These are phyloP conservation scores for Aspergillus sp. DNA, from an alignment of 2,329 filamentous ascomycete species.

Conservation along the genomic window DNA sequence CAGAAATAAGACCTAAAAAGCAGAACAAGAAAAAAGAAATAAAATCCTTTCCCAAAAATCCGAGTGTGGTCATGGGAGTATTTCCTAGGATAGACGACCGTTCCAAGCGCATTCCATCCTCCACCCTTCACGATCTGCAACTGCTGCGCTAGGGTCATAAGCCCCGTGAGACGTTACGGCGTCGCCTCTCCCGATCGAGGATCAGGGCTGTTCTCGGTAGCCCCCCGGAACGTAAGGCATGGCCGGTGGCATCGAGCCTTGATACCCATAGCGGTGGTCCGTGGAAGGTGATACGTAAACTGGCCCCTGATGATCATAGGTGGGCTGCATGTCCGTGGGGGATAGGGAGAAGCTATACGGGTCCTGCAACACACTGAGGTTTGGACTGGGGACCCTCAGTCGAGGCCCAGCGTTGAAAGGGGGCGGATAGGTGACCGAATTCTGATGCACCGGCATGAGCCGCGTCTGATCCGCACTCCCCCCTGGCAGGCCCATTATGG, in stretches of 20 bases:
- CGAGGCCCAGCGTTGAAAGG: slow-evolving; percentile 33
- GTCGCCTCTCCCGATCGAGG: background rate
- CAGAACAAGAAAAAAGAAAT: background rate
- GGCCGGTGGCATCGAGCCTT: slow-evolving; percentile 17
- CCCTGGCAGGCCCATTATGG: slow-evolving; percentile 16
- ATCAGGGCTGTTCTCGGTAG: slow-evolving; percentile 23
- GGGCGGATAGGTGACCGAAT: slow-evolving; percentile 36
- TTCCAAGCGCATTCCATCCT: background rate
- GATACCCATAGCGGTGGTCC: slow-evolving; percentile 22
- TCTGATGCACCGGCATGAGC: slow-evolving; percentile 31
- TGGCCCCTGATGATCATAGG: slow-evolving; percentile 24
- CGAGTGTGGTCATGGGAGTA: background rate
- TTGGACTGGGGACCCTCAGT: slow-evolving; percentile 20
- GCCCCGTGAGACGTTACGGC: background rate
- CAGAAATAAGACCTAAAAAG: background rate
- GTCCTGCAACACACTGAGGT: slow-evolving; percentile 24
- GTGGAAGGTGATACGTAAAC: slow-evolving; percentile 29
- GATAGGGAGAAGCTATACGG: slow-evolving; percentile 28
- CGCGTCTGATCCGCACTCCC: slow-evolving; percentile 19
- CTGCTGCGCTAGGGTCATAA: slow-evolving; percentile 7
- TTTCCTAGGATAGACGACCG: background rate
- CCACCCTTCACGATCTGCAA: slow-evolving; percentile 11
- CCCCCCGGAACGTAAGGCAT: slow-evolving; percentile 18
- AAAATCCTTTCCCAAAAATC: background rate
- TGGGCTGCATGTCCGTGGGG: slow-evolving; percentile 24